Conservation (phyloP, 805 yeast genomes). For the Lachancea lanzarotensis region DNA sequence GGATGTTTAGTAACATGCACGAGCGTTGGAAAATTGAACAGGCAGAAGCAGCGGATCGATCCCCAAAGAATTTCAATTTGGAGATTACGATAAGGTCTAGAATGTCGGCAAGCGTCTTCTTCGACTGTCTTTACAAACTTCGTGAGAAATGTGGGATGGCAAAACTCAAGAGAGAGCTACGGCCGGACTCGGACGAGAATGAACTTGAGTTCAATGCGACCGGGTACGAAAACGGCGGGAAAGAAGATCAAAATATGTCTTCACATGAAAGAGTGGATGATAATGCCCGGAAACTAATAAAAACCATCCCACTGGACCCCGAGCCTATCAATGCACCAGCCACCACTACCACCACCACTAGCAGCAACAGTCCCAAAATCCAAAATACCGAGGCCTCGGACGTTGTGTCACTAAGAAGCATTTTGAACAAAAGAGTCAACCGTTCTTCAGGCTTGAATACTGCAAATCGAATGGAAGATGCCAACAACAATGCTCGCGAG, state of each 20-base stretch:
- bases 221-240: constrained; percentile 17
- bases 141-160: constrained; percentile 87
- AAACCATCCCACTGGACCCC: constrained; percentile 78
- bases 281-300: constrained; percentile 66
- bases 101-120: constrained; percentile 88
- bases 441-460: not conserved
- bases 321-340: constrained; percentile 50
- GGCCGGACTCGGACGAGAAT: constrained; percentile 21
- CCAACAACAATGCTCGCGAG: not conserved
- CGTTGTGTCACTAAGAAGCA: constrained; percentile 15
- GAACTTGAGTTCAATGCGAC: constrained; percentile 34
- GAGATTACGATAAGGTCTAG: constrained; percentile 65
- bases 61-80: constrained; percentile 35
- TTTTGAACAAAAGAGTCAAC: constrained; percentile 9
- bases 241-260: constrained; percentile 46
- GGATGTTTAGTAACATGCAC: constrained; percentile 62
- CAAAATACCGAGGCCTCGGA: constrained; percentile 17
- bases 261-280: constrained; percentile 57
- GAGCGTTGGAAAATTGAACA: constrained; percentile 40
- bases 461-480: not conserved
- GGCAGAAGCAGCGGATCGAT: constrained; percentile 8
- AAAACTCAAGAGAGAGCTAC: constrained; percentile 41
- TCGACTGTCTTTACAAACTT: constrained; percentile 80
- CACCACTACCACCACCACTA: too few relatives aligned
- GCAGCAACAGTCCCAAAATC: constrained; percentile 15